Conservation (phyloP, 2,329 filamentous ascomycete genomes). For the Fusarium haematococcum region DNA sequence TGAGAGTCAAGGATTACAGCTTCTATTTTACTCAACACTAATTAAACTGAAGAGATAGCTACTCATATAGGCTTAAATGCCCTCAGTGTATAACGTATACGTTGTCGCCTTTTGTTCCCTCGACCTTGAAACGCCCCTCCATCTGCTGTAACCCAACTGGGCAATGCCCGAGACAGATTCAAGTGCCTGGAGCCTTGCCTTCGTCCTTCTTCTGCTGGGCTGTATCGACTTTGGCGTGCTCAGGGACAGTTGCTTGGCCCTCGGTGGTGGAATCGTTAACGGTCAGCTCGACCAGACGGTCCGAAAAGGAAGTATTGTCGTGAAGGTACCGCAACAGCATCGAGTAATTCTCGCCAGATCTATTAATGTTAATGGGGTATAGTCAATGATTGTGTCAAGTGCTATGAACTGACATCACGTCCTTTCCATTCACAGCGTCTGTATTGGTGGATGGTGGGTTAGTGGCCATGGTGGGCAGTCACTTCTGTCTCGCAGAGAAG, state of each 20-base stretch:
- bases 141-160: background rate
- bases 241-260: background rate
- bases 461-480: background rate
- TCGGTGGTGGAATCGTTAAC: background rate
- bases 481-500: background rate
- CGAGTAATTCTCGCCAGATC: fast-evolving
- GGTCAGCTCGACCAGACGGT: background rate
- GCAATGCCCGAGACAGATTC: background rate
- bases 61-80: background rate
- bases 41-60: background rate
- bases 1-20: background rate
- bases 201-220: background rate
- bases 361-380: background rate
- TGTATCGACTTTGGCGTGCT: background rate
- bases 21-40: background rate
- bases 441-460: background rate
- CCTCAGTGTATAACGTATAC: background rate
- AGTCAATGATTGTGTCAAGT: background rate
- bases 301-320: background rate
- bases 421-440: background rate
- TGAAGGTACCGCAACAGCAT: background rate
- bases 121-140: background rate
- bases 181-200: background rate
- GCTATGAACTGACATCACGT: background rate
- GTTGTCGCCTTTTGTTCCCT: background rate